Conservation (phyloP, 306 rosid genomes). For the Begonia fuchsioides region DNA sequence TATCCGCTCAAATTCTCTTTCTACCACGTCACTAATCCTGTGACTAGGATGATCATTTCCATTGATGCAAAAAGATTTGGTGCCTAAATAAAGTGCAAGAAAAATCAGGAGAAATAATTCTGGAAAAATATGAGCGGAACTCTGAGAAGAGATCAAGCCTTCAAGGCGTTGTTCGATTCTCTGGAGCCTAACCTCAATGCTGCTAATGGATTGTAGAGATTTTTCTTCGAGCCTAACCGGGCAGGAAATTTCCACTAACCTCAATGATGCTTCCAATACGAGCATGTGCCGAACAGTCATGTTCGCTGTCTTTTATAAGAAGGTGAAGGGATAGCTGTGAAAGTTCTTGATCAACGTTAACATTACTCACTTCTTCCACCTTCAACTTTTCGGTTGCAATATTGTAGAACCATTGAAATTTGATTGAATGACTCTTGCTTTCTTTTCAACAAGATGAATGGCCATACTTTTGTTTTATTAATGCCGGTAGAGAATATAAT, state of each 20-base stretch:
- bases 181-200: slow-evolving; percentile 74
- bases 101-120: slow-evolving; percentile 47
- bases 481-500: slow-evolving; percentile 40
- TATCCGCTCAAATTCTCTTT: slow-evolving; percentile 15
- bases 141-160: slow-evolving; percentile 24
- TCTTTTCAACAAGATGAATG: slow-evolving; percentile 21
- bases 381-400: slow-evolving; percentile 22
- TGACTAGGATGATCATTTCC: slow-evolving; percentile 18
- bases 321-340: slow-evolving; percentile 15
- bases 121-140: slow-evolving; percentile 29
- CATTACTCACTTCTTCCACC: slow-evolving; percentile 23
- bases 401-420: slow-evolving; percentile 15
- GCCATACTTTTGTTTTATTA: slow-evolving; percentile 12
- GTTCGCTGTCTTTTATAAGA: slow-evolving; percentile 20
- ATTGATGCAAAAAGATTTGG: slow-evolving; percentile 27
- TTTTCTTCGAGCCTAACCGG: slow-evolving; percentile 82
- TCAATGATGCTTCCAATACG: slow-evolving; percentile 40
- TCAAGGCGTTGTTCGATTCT: slow-evolving; percentile 80
- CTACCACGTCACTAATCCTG: slow-evolving; percentile 21
- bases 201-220: slow-evolving; percentile 55
- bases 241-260: slow-evolving; percentile 47
- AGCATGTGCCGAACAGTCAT: slow-evolving; percentile 12
- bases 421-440: slow-evolving; percentile 16
- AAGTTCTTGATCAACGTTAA: slow-evolving; percentile 17
- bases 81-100: slow-evolving; percentile 38